These are phyloP conservation scores for Calamus simplicifolius DNA, from an alignment of 176 grass and related monocot genomes.

Conservation along the genomic window DNA sequence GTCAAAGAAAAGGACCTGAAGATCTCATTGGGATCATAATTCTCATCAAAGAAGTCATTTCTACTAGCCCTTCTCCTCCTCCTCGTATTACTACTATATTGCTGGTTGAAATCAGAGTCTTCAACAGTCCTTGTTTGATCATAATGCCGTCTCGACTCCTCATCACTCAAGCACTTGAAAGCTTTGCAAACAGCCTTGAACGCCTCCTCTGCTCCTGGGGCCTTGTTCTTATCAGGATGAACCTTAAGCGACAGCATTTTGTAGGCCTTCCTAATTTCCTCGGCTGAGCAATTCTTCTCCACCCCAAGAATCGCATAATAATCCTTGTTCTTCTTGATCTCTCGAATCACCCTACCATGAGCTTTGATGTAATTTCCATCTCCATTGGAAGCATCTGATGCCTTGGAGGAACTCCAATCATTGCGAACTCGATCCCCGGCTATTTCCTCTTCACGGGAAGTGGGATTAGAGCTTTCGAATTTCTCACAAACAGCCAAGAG, in stretches of 20 bases:
- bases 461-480: neutral
- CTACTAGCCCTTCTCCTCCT: conserved; percentile 36
- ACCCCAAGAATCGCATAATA: conserved; percentile 89
- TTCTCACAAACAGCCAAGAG: too few species aligned
- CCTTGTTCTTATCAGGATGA: conserved; percentile 96
- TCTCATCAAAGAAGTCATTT: conserved; percentile 54
- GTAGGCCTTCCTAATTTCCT: conserved; percentile 84
- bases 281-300: conserved; percentile 48
- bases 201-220: conserved; percentile 82
- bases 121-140: conserved; percentile 52
- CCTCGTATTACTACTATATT: conserved; percentile 45
- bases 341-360: conserved; percentile 43
- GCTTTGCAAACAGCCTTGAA: conserved; percentile 82
- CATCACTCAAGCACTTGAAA: conserved; percentile 83
- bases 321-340: conserved; percentile 74
- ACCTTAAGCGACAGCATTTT: conserved; percentile 78
- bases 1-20: conserved; percentile 75
- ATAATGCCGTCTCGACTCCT: conserved; percentile 63
- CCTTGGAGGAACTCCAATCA: conserved; percentile 14
- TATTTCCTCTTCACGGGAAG: conserved; percentile 4
- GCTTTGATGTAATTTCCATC: conserved; percentile 51
- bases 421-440: conserved; percentile 11
- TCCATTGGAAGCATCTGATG: conserved; percentile 28
- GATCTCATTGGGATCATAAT: conserved; percentile 75
- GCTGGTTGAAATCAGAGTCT: conserved; percentile 43